phyloP scores from a whole-genome alignment of 352 stramenopile genomes.

The Globisporangium emineosum region DNA sequence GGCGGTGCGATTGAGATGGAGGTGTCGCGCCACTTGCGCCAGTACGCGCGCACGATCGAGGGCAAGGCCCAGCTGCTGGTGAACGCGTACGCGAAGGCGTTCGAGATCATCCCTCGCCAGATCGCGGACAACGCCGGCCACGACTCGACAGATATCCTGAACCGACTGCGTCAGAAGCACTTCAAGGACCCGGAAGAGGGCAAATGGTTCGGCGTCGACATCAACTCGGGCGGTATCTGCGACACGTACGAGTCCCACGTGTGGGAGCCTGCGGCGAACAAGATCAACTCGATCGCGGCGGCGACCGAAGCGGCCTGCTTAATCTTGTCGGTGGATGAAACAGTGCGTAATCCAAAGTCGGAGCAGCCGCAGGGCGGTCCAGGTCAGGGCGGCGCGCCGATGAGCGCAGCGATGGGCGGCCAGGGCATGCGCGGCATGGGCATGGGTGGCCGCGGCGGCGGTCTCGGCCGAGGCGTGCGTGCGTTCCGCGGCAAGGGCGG shows the following conservation, averaged over 20 bases:
- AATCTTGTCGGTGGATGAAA: slow-evolving; percentile 99
- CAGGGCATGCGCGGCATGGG: slow-evolving; percentile 89
- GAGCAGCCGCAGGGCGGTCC: slow-evolving; percentile 86
- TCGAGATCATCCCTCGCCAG: slow-evolving; percentile 98
- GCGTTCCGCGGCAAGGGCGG: slow-evolving; percentile 76
- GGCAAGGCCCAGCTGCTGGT: slow-evolving; percentile 98
- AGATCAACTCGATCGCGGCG: slow-evolving; percentile 96
- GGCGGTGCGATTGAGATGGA: slow-evolving; percentile 93
- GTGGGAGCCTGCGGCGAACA: slow-evolving; percentile 99
- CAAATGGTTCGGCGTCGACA: slow-evolving; percentile 98
- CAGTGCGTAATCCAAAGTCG: slow-evolving; percentile 96
- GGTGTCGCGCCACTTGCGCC: slow-evolving; percentile 88
- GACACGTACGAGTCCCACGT: slow-evolving; percentile 97
- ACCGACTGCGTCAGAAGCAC: slow-evolving; percentile 96
- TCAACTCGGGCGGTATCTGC: slow-evolving; percentile 96
- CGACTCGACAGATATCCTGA: slow-evolving; percentile 98
- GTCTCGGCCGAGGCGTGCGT: slow-evolving; percentile 74
- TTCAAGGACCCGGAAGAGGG: slow-evolving; percentile 89
- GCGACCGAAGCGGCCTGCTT: slow-evolving; percentile 97
- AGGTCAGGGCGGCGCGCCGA: slow-evolving; percentile 53
- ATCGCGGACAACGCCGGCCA: slow-evolving; percentile 98
- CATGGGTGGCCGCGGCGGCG: slow-evolving; percentile 67
- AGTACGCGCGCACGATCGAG: slow-evolving; percentile 94
- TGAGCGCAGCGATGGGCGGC: slow-evolving; percentile 90
- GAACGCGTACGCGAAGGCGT: slow-evolving; percentile 94